Percentiles rank a stretch among this genome's conserved stretches.
Conservation (phyloP, 2,329 filamentous ascomycete genomes). For the Leptographium lundbergii region DNA sequence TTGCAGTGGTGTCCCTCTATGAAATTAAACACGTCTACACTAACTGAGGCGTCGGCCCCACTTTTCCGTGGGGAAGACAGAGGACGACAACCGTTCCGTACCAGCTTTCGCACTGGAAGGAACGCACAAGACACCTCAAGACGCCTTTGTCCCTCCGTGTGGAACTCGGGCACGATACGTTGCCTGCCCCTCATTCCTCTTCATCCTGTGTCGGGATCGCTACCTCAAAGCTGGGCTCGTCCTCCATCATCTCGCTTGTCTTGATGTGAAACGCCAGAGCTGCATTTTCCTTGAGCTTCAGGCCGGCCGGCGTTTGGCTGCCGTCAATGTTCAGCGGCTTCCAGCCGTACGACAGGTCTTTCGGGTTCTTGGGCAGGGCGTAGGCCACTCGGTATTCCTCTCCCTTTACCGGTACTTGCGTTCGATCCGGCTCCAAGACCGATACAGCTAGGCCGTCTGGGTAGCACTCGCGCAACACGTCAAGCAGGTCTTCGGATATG, state of each 20-base stretch:
- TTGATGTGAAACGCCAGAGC: conserved; percentile 37
- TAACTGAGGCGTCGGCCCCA: background rate
- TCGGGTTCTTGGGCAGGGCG: conserved; percentile 29
- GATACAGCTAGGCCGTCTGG: conserved; percentile 35
- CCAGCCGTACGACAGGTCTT: conserved; percentile 37
- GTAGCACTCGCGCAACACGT: conserved; percentile 44
- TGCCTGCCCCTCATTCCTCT: conserved; percentile 20
- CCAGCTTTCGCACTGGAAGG: background rate
- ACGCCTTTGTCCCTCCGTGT: background rate
- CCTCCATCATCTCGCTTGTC: conserved; percentile 21
- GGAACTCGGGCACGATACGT: no score
- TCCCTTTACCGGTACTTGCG: conserved; percentile 26
- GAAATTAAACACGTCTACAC: background rate
- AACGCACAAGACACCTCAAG: background rate
- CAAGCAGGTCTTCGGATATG: conserved; percentile 46
- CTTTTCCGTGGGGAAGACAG: background rate
- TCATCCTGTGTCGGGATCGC: conserved; percentile 22
- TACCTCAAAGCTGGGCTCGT: conserved; percentile 26
- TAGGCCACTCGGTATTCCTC: conserved; percentile 27
- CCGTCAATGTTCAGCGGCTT: conserved; percentile 27
- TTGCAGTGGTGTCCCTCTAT: background rate
- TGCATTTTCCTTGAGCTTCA: conserved; percentile 33
- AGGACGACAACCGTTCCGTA: background rate
- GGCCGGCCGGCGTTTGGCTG: conserved; percentile 25
- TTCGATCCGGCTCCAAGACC: conserved; percentile 19